Conservation (phyloP, 202 grass and related monocot species). For the Schoenoplectus triqueter region DNA sequence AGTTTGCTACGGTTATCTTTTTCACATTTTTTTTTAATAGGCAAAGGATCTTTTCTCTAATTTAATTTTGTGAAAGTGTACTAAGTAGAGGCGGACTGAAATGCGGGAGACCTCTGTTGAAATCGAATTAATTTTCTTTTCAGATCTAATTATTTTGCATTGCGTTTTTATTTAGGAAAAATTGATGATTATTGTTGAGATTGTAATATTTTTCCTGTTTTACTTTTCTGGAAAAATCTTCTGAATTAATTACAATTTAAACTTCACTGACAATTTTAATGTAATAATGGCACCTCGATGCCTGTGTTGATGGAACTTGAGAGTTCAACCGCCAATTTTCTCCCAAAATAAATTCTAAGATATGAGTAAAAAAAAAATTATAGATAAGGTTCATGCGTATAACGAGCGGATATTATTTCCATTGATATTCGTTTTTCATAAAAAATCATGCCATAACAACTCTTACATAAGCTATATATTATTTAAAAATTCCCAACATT, state of each 20-base stretch:
- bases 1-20: not conserved
- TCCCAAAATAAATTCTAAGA: not conserved
- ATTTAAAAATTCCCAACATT: not conserved
- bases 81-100: constrained; percentile 2
- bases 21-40: constrained; percentile 10
- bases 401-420: not conserved
- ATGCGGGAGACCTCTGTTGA: not conserved
- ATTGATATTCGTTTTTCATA: not conserved
- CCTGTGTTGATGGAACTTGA: too few species aligned
- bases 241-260: not conserved
- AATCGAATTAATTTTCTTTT: constrained; percentile 22
- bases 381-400: not conserved
- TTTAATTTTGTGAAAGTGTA: constrained; percentile 26
- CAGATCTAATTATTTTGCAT: not conserved
- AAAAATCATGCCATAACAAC: not conserved
- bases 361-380: not conserved
- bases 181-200: not conserved
- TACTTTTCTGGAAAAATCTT: not conserved
- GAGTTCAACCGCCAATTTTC: not conserved
- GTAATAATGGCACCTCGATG: too few species aligned
- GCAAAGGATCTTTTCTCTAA: constrained; percentile 1
- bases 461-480: not conserved
- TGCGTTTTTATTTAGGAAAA: not conserved
- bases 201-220: not conserved
- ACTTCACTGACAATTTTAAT: not conserved